phyloP scores from a whole-genome alignment of 2,329 filamentous ascomycete species.

The Penicillium digitatum region DNA sequence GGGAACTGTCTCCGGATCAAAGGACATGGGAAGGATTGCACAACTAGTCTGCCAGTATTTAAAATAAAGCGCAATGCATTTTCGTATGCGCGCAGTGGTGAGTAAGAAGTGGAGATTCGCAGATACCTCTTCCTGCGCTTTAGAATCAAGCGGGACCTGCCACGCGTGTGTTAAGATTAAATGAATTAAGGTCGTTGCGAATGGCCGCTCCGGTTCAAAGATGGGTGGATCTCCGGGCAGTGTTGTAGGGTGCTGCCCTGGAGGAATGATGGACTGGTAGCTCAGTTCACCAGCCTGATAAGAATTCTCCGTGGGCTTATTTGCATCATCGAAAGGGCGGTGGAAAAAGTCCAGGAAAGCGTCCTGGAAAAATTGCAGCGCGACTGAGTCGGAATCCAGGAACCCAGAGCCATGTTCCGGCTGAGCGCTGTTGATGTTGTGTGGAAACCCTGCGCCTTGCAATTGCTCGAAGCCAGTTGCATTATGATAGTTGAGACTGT shows the following conservation, averaged over 20 bases:
- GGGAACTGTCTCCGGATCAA: constrained; percentile 38
- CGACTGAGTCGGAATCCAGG: constrained; percentile 24
- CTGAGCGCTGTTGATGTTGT: constrained; percentile 10
- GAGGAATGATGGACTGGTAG: constrained; percentile 16
- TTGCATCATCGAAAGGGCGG: constrained; percentile 32
- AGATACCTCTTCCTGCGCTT: constrained; percentile 40
- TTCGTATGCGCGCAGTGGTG: constrained; percentile 41
- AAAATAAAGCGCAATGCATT: constrained; percentile 44
- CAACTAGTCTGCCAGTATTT: constrained; percentile 46
- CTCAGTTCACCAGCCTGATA: constrained; percentile 17
- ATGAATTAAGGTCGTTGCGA: constrained; percentile 40
- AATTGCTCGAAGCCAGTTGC: constrained; percentile 26
- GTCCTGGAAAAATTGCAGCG: constrained; percentile 34
- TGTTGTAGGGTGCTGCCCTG: constrained; percentile 19
- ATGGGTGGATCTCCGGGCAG: constrained; percentile 22
- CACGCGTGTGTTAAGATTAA: constrained; percentile 39
- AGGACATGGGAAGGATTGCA: constrained; percentile 43
- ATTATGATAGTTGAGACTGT: constrained; percentile 38
- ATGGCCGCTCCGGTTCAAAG: constrained; percentile 38
- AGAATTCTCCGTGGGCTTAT: constrained; percentile 24
- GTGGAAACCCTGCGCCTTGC: constrained; percentile 17
- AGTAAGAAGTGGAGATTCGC: constrained; percentile 40
- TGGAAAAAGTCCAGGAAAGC: constrained; percentile 40
- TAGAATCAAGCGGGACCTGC: constrained; percentile 37
- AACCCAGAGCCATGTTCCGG: constrained; percentile 20